phyloP scores from a whole-genome alignment of 768 basidiomycete species.

The Phlebiopsis flavidoalba region DNA sequence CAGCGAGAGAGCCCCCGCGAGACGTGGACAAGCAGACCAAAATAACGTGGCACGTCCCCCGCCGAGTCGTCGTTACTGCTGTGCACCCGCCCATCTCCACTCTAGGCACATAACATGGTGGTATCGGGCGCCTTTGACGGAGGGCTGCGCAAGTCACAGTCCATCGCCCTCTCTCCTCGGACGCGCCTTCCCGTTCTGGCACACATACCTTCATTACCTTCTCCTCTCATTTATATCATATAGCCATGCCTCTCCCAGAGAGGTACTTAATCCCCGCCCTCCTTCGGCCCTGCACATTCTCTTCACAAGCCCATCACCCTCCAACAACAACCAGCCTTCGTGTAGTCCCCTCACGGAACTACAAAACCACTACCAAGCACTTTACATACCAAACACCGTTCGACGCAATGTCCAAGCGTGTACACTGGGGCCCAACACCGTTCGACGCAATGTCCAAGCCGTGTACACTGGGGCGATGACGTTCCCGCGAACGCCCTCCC shows the following conservation, averaged over 20 bases:
- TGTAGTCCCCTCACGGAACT: not conserved
- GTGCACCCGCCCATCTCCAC: not conserved
- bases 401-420: not conserved
- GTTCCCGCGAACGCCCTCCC: constrained; percentile 17
- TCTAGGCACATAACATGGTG: not conserved
- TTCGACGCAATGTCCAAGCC: constrained; percentile 17
- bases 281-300: not conserved
- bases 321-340: not conserved
- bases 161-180: not conserved
- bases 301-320: constrained; percentile 2
- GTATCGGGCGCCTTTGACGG: not conserved
- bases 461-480: constrained; percentile 19
- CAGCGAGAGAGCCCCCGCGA: not conserved
- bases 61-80: not conserved
- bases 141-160: not conserved
- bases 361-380: not conserved
- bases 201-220: not conserved
- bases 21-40: not conserved
- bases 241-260: constrained; percentile 1
- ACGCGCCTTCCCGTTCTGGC: not conserved
- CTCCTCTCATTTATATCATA: not conserved
- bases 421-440: constrained; percentile 15
- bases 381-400: not conserved
- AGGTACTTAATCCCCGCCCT: not conserved
- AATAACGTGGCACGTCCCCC: not conserved